Evolutionary conservation across 768 basidiomycete genomes (phyloP), one percentile per base, ranked within the genome.

Genomic region (Tephrocybe rancida): DNA sequence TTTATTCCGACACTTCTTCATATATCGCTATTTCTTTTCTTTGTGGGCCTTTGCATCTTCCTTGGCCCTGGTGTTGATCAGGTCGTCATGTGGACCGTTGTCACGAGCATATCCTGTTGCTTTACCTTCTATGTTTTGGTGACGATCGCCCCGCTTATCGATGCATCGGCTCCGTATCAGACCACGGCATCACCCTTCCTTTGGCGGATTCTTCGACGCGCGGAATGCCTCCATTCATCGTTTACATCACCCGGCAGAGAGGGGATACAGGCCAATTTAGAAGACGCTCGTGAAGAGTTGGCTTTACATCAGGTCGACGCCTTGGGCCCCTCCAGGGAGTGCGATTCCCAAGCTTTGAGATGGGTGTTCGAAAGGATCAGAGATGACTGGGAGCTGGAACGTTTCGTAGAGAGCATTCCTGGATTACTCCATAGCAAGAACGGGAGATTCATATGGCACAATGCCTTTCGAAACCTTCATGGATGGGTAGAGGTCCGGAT

Each of bases 21-120:
- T 19, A 10, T 27, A 5, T 48, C 48, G 6, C 37, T 48, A 1
- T 48, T 48, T 35, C 48, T 48, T 16, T 48, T 48, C 37, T 48
- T 48, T n/a, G 21, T 22, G 9, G 46, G 46, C 19, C 35, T 48
- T 3, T 48, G 46, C 16, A 24, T 48, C 10, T 48, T 35, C 22
- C 26, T 46, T 5, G 18, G 27, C n/a, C 9, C 14, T 13, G 35
- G 4, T 37, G n/a, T 37, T 16, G n/a, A 37, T 37, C 11, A 8
- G 4, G 35, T 16, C 16, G 14, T 37, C 4, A 37, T 16, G 5
- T 5, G 8, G 16, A 16, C 14, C 4, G 35, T 37, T 7, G n/a
- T 37, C 10, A 4, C 14, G 10, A 16, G 10, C 13, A 13, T 32
- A 32, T 37, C n/a, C 35, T 37, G 35, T 16, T 37, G 35, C n/a